Base-by-base conservation (phyloP, 2,329 filamentous ascomycete species). In the Penicillium sp. region DNA sequence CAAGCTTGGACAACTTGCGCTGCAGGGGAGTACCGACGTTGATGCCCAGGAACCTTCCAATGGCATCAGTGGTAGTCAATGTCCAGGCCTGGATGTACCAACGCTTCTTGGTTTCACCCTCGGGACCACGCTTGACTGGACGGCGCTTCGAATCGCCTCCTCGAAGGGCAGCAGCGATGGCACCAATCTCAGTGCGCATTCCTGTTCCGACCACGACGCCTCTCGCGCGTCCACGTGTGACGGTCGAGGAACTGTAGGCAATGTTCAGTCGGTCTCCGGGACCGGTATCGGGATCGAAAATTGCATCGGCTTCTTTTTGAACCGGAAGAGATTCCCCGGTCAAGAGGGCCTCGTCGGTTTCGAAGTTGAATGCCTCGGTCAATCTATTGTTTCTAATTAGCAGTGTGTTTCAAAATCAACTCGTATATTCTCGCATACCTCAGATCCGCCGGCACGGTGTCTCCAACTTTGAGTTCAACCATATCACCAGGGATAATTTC, bases 21-120 rank as follows among this genome's bases (percentile, higher is more conserved):
- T 90, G 87, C 17, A 91, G 79, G 3, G 88, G 89, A 11, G 88
- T 90, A 49, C 89, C 88, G 12, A 88, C 83, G 56, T 85, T 88
- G 60, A 90, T 82, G 54, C 88, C 88, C 8, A 90, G 79, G 69
- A 91, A 89, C 39, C 82, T 80, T 4, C 85, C 86, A 59, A 88
- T 74, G 5, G 83, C 83, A 70, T 88, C 85, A 12, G 79, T 81
- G 43, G 82, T 72, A 3, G 85, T 88, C 58, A 83, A 71, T 20
- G 78, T 72, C 74, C 79, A 82, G 4, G 81, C 81, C 67, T 83
- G 75, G 15, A 80, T 72, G 58, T 86, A 84, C 67, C 83, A 82
- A 49, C 82, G 78, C 59, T 85, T 78, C 67, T 85, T 77, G 49
- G 69, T 81, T 77, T 81, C 67, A 75, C 82, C 71, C 70, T 79